Evolutionary conservation across 495 filamentous ascomycete species (phyloP), one percentile per base, ranked within the genome.

Genomic region (Aspergillus bridgeri): DNA sequence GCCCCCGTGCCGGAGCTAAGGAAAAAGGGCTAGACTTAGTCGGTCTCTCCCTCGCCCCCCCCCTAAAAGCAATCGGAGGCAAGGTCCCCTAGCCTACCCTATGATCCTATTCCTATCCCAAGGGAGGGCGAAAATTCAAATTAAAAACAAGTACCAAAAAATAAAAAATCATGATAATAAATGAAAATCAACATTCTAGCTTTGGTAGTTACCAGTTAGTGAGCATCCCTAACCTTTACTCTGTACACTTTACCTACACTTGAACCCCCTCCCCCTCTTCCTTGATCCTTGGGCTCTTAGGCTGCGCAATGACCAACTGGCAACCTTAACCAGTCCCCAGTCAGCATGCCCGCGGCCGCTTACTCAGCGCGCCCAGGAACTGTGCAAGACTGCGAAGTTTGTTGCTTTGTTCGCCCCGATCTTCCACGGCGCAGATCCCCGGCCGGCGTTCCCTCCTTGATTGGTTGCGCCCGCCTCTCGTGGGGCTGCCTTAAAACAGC

Each of bases 1-100:
- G 64, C 64, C 64, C 64, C 64, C 64, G 54, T 63, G 58, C 64
- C 64, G 64, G 64, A 54, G 64, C 64, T 67, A 67, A 57, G 56
- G 59, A 59, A 42, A 50, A 24, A 21, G 48, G 21, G 21, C 51
- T 57, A 62, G 54, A 38, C 60, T n/a, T 27, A 17, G 45, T 20
- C 19, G 7, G 45, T 23, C 48, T 50, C 17, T 9, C 48, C 21
- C 13, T n/a, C 48, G 8, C 17, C 21, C 17, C 47, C 18, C 47
- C 23, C 6, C n/a, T n/a, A n/a, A n/a, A n/a, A n/a, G n/a, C n/a
- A n/a, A n/a, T n/a, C n/a, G n/a, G n/a, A n/a, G n/a, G n/a, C n/a
- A n/a, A 29, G 17, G 33, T 38, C 8, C 13, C 33, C 11, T 11
- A 1, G 1, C 13, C 33, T 7, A 1, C 9, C 33, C 33, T 38